Evolutionary conservation across 2,329 filamentous ascomycete species (phyloP).

Genomic region (Cadophora luteo-olivacea): DNA sequence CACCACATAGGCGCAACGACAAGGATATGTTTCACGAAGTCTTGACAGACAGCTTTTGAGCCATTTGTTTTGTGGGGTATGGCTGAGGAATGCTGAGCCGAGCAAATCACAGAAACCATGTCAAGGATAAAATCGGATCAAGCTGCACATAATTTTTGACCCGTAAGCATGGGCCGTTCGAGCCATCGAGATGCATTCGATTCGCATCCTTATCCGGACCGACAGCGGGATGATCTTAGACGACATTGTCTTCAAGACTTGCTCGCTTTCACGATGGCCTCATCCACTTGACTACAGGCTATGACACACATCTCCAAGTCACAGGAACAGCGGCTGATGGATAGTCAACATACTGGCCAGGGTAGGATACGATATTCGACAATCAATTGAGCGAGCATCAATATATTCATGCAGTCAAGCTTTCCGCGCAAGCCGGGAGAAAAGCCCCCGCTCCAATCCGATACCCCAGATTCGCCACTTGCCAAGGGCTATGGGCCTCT

Average conservation of each 20-base stretch:
- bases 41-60: constrained; percentile 7
- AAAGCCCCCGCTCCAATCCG: constrained; percentile 5
- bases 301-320: background rate
- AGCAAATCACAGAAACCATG: background rate
- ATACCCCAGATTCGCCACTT: constrained; percentile 3
- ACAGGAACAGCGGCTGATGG: background rate
- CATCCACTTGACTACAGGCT: background rate
- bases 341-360: constrained; percentile 8
- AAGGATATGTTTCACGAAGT: constrained; percentile 7
- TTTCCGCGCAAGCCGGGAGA: constrained; percentile 8
- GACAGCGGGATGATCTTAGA: constrained; percentile 3
- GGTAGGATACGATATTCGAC: background rate
- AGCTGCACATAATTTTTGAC: constrained; percentile 5
- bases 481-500: background rate
- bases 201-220: constrained; percentile 2
- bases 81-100: background rate
- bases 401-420: constrained; percentile 7
- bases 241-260: constrained; percentile 6
- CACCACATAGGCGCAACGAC: background rate
- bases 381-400: background rate
- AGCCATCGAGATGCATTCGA: constrained; percentile 7
- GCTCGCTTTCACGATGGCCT: background rate
- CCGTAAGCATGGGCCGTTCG: constrained; percentile 11
- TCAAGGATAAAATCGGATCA: constrained; percentile 5
- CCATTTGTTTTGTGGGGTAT: constrained; percentile 7